Percentiles rank a stretch among this genome's conserved stretches.
phyloP scores from a whole-genome alignment of 352 stramenopile species.

The Phytopythium litorale region DNA sequence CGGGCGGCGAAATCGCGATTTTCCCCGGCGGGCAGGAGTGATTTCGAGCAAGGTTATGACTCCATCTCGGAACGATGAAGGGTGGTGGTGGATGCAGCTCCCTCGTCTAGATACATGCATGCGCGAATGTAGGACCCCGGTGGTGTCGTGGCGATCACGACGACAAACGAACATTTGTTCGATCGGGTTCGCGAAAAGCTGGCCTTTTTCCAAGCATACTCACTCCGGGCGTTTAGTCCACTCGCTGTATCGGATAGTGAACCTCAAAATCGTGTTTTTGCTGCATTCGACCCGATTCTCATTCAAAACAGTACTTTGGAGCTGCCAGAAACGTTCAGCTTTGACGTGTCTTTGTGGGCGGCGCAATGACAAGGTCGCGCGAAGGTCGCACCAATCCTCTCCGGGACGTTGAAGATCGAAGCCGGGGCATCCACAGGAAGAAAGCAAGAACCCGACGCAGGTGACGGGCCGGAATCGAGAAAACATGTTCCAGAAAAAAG shows the following conservation, averaged over 20 bases:
- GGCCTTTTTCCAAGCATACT: not conserved
- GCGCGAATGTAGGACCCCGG: not conserved
- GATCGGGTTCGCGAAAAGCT: not conserved
- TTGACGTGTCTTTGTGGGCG: not conserved
- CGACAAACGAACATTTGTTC: not conserved
- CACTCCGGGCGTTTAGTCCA: not conserved
- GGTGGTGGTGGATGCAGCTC: not conserved
- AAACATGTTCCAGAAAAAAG: slow-evolving; percentile 3
- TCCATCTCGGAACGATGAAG: not conserved
- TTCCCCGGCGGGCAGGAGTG: too few species aligned
- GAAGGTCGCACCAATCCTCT: not conserved
- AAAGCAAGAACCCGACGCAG: slow-evolving; percentile 2
- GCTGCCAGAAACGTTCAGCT: slow-evolving; percentile 1
- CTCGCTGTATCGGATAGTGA: too few species aligned
- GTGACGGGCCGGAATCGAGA: not conserved
- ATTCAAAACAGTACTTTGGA: not conserved
- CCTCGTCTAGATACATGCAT: not conserved
- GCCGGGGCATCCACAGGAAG: not conserved
- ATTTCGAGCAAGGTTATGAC: too few species aligned
- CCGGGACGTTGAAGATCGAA: slow-evolving; percentile 1
- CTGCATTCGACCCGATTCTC: not conserved
- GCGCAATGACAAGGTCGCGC: not conserved
- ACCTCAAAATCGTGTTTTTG: slow-evolving; percentile 5
- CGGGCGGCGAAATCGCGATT: not conserved
- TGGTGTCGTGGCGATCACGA: not conserved